Conservation (phyloP, 2,329 filamentous ascomycete species). For the Microdochium nivale region DNA sequence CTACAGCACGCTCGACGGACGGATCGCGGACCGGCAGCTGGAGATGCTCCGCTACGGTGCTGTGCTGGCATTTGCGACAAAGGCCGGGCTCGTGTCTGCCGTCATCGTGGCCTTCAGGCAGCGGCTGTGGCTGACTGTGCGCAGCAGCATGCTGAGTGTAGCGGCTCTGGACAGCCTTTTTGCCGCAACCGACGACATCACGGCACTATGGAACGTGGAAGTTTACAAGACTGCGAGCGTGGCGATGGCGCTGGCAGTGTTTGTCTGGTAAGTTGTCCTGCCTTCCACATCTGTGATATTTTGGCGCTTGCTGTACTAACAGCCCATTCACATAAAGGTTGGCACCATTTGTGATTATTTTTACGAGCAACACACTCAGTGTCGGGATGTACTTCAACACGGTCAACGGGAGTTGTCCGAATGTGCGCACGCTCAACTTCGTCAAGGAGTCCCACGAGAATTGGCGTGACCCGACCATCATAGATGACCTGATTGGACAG, state of each 20-base stretch:
- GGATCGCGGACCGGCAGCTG: slow-evolving; percentile 22
- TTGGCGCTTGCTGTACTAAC: not conserved
- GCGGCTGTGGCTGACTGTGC: slow-evolving; percentile 22
- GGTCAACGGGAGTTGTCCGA: slow-evolving; percentile 18
- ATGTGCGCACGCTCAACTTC: slow-evolving; percentile 23
- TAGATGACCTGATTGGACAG: slow-evolving; percentile 15
- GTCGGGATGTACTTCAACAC: slow-evolving; percentile 15
- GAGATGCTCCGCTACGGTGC: slow-evolving; percentile 29
- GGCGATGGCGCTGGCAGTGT: slow-evolving; percentile 23
- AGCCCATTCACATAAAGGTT: slow-evolving; percentile 9
- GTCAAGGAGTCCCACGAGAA: slow-evolving; percentile 22
- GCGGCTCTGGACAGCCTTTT: slow-evolving; percentile 24
- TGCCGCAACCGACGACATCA: slow-evolving; percentile 19
- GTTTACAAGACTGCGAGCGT: slow-evolving; percentile 20
- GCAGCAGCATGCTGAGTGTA: slow-evolving; percentile 17
- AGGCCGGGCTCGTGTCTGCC: slow-evolving; percentile 26
- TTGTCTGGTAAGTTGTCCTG: slow-evolving; percentile 19
- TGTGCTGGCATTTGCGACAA: slow-evolving; percentile 26
- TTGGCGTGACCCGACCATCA: slow-evolving; percentile 19
- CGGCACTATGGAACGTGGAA: slow-evolving; percentile 19
- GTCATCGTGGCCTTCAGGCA: slow-evolving; percentile 22
- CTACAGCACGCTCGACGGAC: slow-evolving; percentile 23
- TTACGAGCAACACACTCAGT: slow-evolving; percentile 26
- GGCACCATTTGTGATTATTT: slow-evolving; percentile 27
- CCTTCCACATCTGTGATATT: not conserved